Percentiles rank a stretch among this genome's conserved stretches.
Evolutionary conservation across 345 rosid species (phyloP).

Genomic region (Erucastrum elatum): DNA sequence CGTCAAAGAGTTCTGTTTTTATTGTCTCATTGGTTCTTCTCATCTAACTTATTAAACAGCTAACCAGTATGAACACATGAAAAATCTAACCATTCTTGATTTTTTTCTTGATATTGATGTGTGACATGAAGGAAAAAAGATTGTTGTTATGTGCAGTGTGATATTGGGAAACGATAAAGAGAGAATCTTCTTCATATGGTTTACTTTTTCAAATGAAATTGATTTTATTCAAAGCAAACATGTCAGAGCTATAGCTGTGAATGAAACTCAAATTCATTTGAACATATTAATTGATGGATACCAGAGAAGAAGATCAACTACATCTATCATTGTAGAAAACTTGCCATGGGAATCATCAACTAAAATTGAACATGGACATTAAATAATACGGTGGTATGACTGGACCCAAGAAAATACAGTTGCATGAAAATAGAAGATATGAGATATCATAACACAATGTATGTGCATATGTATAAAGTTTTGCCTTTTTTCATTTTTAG

Average conservation of each 20-base stretch:
- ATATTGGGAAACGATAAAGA: background rate
- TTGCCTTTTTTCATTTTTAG: conserved; percentile 9
- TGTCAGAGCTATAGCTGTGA: conserved; percentile 20
- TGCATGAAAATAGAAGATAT: background rate
- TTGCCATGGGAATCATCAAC: conserved; percentile 24
- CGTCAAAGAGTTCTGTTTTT: conserved; percentile 28
- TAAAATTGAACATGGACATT: conserved; percentile 10
- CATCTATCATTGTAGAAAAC: conserved; percentile 10
- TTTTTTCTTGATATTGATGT: background rate
- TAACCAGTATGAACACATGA: conserved; percentile 20
- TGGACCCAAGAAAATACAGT: background rate
- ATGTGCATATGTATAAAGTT: background rate
- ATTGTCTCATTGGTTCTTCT: conserved; percentile 14
- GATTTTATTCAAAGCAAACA: background rate
- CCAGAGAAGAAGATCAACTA: background rate
- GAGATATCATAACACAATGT: background rate
- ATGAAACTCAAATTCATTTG: background rate
- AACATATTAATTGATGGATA: conserved; percentile 11
- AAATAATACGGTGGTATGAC: background rate
- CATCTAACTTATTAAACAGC: background rate
- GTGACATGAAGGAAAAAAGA: background rate
- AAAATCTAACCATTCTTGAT: conserved; percentile 5
- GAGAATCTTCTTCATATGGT: conserved; percentile 6
- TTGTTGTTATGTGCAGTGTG: background rate
- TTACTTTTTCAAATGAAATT: background rate